Base-by-base conservation (phyloP, 768 basidiomycete species). In the Tylopilus plumbeoviolaceoides region DNA sequence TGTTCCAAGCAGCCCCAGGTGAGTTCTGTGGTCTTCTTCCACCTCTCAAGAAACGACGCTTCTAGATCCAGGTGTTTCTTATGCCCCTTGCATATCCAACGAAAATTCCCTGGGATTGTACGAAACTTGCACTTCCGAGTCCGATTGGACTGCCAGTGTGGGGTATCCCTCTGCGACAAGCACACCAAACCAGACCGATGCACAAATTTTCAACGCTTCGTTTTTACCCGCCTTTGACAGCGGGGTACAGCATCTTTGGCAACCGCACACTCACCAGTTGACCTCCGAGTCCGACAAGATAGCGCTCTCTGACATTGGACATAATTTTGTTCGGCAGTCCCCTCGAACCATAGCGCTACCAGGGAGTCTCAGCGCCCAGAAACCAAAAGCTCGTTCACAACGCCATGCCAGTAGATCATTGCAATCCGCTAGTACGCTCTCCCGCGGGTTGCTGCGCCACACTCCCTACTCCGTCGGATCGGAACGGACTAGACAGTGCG, bases 401-500 rank as follows among this genome's bases (percentile, higher is more conserved):
- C n/a, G 18, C 18, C 49, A 21, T 14, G 25, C n/a, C 28, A 17
- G 17, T 27, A 42, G 28, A 30, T 30, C 28, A 10, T 30, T 10
- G 10, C 28, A 10, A 30, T 30, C 28, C 28, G 23, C 23, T 23
- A 5, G 23, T 5, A 30, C 28, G 14, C n/a, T 7, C 0, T 7
- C 8, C 1, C 46, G 7, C 28, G 28, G 28, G 28, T 30, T 30
- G 7, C 10, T 14, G 7, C 51, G 44, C 1, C 21, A 48, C 15
- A 15, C 33, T 9, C 58, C 63, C 18, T 66, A 60, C 45, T 12
- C 47, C 6, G 28, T 27, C 7, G 7, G 10, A 23, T 0, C 23
- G 1, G 39, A 50, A 17, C 20, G 7, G 21, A 12, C 30, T 0
- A 20, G 23, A 45, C 27, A 38, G 15, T 14, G 18, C 36, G 7